Evolutionary conservation across 495 filamentous ascomycete genomes (phyloP).

Genomic region (Patellaria atrata): DNA sequence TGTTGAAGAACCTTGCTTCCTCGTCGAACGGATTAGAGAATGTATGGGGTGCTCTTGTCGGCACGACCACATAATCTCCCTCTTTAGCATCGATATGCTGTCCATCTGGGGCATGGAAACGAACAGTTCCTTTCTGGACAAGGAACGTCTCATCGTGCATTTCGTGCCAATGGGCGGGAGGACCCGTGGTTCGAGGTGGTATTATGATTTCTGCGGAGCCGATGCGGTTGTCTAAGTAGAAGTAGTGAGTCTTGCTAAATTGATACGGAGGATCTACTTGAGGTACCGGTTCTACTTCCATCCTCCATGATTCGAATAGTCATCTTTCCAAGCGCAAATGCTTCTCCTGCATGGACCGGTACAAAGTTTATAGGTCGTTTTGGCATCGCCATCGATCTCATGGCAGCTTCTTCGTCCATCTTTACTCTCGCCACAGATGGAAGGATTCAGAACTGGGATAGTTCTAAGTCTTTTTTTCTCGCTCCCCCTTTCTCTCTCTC

Average conservation of each 20-base stretch:
- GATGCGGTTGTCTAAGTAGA: conserved; percentile 32
- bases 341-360: conserved; percentile 26
- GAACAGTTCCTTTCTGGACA: conserved; percentile 33
- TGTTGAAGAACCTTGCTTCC: conserved; percentile 41
- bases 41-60: conserved; percentile 36
- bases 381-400: conserved; percentile 21
- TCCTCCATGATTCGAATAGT: conserved; percentile 35
- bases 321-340: conserved; percentile 25
- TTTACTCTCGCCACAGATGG: too few relatives aligned
- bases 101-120: conserved; percentile 32
- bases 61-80: conserved; percentile 39
- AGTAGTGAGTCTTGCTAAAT: neutral
- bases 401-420: conserved; percentile 2
- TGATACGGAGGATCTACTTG: neutral
- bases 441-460: too few relatives aligned
- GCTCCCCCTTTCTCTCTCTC: too few relatives aligned
- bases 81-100: conserved; percentile 30
- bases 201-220: conserved; percentile 33
- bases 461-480: too few relatives aligned
- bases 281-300: conserved; percentile 27
- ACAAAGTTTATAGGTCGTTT: conserved; percentile 28
- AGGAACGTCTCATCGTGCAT: conserved; percentile 45
- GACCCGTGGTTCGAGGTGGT: conserved; percentile 33
- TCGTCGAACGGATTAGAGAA: conserved; percentile 40
- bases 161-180: conserved; percentile 32